Conservation (phyloP, 1,139 yeast species). For the Hemisphaericaspora xylofermentans region DNA sequence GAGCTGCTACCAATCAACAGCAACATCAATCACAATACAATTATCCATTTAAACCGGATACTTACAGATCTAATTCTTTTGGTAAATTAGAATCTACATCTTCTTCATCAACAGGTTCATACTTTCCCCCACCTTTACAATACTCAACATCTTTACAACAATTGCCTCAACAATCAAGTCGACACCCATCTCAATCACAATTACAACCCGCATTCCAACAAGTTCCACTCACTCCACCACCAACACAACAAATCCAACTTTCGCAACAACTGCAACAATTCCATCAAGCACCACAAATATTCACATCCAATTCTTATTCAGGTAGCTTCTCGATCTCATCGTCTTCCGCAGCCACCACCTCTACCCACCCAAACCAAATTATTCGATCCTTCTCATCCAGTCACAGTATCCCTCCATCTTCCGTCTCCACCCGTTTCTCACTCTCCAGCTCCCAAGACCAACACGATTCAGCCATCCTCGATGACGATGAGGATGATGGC, state of each 20-base stretch:
- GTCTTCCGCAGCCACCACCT: not conserved
- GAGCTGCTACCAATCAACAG: constrained; percentile 2
- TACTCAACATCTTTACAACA: constrained; percentile 1
- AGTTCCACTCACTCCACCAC: not conserved
- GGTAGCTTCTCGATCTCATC: constrained; percentile 6
- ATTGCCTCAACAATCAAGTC: not conserved
- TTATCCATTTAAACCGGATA: not conserved
- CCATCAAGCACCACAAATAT: constrained; percentile 2
- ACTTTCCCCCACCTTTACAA: not conserved
- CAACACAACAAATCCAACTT: too few species aligned
- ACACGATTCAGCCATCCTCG: constrained; percentile 38
- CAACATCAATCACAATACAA: constrained; percentile 2
- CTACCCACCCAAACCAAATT: constrained; percentile 1
- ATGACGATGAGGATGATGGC: constrained; percentile 35
- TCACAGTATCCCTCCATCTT: constrained; percentile 12
- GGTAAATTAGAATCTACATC: constrained; percentile 4
- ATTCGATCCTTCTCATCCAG: constrained; percentile 16
- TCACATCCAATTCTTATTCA: constrained; percentile 7
- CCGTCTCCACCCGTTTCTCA: constrained; percentile 10
- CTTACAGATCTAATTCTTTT: constrained; percentile 1
- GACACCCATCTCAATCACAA: constrained; percentile 1
- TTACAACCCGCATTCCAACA: not conserved
- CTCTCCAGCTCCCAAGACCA: constrained; percentile 7
- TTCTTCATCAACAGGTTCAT: constrained; percentile 5
- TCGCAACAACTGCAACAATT: constrained; percentile 2